Percentiles rank a stretch among this genome's conserved stretches.
Evolutionary conservation across 352 stramenopile species (phyloP).

Genomic region (Pythium pyrilobum): DNA sequence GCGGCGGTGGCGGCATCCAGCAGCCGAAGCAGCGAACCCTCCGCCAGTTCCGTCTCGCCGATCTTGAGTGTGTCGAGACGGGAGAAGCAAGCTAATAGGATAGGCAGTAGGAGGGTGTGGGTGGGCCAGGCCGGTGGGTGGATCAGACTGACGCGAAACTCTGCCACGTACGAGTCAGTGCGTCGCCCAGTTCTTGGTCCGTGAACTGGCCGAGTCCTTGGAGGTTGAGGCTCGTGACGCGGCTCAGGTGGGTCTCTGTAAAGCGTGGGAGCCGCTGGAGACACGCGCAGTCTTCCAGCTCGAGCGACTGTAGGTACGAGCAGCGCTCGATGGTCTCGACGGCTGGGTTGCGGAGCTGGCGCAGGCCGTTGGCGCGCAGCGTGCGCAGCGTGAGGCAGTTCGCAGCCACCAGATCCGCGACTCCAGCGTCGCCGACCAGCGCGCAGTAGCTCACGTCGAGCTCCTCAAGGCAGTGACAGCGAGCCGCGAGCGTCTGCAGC

Average conservation of each 20-base stretch:
- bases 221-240: slow-evolving; percentile 9
- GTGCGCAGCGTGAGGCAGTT: not conserved
- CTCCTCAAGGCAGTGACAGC: not conserved
- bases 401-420: not conserved
- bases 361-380: slow-evolving; percentile 11
- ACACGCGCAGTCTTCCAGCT: slow-evolving; percentile 14
- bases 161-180: too few species aligned
- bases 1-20: not conserved
- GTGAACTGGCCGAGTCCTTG: slow-evolving; percentile 1
- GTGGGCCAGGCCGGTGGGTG: too few species aligned
- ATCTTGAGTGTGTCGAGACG: not conserved
- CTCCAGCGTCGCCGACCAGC: not conserved
- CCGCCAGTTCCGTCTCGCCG: slow-evolving; percentile 15
- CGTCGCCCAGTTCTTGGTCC: too few species aligned
- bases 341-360: not conserved
- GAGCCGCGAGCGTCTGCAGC: not conserved
- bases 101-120: too few species aligned
- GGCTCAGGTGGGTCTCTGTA: not conserved
- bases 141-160: too few species aligned
- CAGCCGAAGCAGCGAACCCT: slow-evolving; percentile 1
- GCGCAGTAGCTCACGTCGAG: slow-evolving; percentile 11
- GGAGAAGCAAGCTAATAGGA: too few species aligned
- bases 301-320: slow-evolving; percentile 3
- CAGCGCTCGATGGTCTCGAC: slow-evolving; percentile 8
- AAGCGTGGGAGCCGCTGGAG: slow-evolving; percentile 7